Evolutionary conservation across 2,329 filamentous ascomycete genomes (phyloP).

Genomic region (Sclerotinia nivalis): DNA sequence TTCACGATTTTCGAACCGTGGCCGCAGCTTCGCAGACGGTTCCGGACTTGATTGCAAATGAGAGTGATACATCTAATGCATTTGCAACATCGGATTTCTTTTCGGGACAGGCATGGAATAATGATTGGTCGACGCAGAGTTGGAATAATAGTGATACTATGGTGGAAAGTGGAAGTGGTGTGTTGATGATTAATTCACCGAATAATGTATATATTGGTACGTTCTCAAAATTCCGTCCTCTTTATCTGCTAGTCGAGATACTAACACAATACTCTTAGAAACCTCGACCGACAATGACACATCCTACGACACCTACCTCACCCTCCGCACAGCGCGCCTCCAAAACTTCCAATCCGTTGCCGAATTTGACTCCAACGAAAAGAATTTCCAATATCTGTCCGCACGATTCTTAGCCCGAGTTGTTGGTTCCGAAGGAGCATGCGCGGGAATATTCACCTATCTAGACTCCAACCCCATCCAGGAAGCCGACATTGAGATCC

Average conservation of each 20-base stretch:
- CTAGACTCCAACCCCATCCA: slow-evolving; percentile 30
- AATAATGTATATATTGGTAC: slow-evolving; percentile 41
- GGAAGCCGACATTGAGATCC: slow-evolving; percentile 41
- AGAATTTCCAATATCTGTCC: slow-evolving; percentile 38
- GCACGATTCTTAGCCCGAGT: slow-evolving; percentile 38
- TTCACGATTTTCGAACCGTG: slow-evolving; percentile 37
- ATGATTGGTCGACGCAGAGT: slow-evolving; percentile 37
- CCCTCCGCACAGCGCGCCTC: slow-evolving; percentile 37
- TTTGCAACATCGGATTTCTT: slow-evolving; percentile 35
- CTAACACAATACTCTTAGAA: slow-evolving; percentile 24
- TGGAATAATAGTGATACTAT: slow-evolving; percentile 38
- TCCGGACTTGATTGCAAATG: slow-evolving; percentile 29
- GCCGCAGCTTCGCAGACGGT: slow-evolving; percentile 20
- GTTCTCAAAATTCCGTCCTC: not conserved
- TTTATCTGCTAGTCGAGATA: not conserved
- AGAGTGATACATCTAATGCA: slow-evolving; percentile 28
- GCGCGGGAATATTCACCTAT: slow-evolving; percentile 41
- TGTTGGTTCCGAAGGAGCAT: slow-evolving; percentile 37
- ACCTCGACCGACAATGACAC: slow-evolving; percentile 28
- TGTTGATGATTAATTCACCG: slow-evolving; percentile 36
- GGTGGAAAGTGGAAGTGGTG: slow-evolving; percentile 28
- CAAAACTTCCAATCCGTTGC: slow-evolving; percentile 37
- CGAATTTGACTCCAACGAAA: slow-evolving; percentile 36
- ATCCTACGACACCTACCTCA: slow-evolving; percentile 37
- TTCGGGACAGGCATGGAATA: slow-evolving; percentile 30